Base-by-base conservation (phyloP, 805 yeast species). In the Phaffomyces opuntiae region DNA sequence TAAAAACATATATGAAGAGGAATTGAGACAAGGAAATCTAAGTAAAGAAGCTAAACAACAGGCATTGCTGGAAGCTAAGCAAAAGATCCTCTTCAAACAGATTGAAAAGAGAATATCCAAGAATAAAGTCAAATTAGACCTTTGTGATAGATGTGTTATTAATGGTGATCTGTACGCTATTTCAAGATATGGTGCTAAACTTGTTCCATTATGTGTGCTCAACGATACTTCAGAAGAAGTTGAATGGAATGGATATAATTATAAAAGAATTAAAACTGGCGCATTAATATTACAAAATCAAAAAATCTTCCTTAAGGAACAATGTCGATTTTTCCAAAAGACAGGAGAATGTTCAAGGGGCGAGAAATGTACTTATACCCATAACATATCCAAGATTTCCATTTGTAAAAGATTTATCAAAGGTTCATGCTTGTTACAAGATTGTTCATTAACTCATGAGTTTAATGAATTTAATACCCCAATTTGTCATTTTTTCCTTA, bases 381-480 rank as follows among this genome's bases (percentile, higher is more conserved):
- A 85, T 57, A 73, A 74, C 40, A 62, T 67, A 21, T 50, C 64
- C 6, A 78, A 71, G 39, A 67, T 80, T 19, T 72, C 81, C 7
- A 59, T 83, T 5, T 86, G 95, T 59, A 70, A 72, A 24, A 64
- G 67, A 11, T 72, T 60, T 44, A 63, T 80, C 38, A 63, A 64
- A 35, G 77, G 74, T 4, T 61, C 62, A 31, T 85, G 93, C 56
- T 47, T 51, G 24, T 29, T 32, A 4, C 66, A 67, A 27, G 61
- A 69, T 17, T 86, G 95, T 56, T 61, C 64, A 6, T 60, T 79
- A 24, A 75, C 80, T 34, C 95, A 86, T 60, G 61, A 59, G 3
- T 73, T 80, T 8, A 70, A 69, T 26, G 80, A 81, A 50, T 76
- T 67, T 61, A 87, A 84, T 56, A 70, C 86, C 11, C 76, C 81